Percentiles rank a stretch among this genome's conserved stretches.
Evolutionary conservation across 495 filamentous ascomycete species (phyloP).

Genomic region (Aspergillus homomorphus): DNA sequence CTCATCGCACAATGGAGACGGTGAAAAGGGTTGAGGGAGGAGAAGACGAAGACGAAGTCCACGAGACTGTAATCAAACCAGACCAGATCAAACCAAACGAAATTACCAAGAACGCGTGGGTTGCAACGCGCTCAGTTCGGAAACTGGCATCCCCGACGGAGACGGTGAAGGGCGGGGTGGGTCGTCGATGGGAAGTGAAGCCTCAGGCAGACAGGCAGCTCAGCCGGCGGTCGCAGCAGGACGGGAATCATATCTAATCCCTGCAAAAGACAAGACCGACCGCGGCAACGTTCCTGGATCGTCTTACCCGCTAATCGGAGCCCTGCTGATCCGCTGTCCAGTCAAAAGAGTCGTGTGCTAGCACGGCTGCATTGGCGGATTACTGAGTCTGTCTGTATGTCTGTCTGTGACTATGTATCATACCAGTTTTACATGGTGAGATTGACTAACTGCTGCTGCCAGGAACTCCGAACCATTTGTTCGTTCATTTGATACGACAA

Average conservation of each 20-base stretch:
- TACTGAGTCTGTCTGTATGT: background rate
- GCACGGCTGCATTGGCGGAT: background rate
- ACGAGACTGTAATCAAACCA: background rate
- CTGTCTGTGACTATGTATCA: background rate
- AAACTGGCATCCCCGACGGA: constrained; percentile 6
- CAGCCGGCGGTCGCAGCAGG: no score
- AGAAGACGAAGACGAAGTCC: background rate
- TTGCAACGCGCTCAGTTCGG: constrained; percentile 16
- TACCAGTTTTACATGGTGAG: no score
- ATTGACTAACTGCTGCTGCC: no score
- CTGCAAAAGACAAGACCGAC: constrained; percentile 2
- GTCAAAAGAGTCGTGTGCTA: constrained; percentile 5
- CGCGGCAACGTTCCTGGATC: constrained; percentile 24
- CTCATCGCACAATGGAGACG: background rate
- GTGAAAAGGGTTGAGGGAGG: background rate
- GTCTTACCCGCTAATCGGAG: constrained; percentile 16
- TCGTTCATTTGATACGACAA: background rate
- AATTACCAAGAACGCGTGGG: background rate
- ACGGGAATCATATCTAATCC: no score
- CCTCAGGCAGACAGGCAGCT: background rate
- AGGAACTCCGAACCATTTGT: background rate
- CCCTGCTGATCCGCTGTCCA: constrained; percentile 18
- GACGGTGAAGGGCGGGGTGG: background rate
- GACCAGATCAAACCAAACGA: no score
- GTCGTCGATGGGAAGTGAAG: background rate